phyloP scores from a whole-genome alignment of 2,329 filamentous ascomycete genomes.

The Fusarium mundagurra region DNA sequence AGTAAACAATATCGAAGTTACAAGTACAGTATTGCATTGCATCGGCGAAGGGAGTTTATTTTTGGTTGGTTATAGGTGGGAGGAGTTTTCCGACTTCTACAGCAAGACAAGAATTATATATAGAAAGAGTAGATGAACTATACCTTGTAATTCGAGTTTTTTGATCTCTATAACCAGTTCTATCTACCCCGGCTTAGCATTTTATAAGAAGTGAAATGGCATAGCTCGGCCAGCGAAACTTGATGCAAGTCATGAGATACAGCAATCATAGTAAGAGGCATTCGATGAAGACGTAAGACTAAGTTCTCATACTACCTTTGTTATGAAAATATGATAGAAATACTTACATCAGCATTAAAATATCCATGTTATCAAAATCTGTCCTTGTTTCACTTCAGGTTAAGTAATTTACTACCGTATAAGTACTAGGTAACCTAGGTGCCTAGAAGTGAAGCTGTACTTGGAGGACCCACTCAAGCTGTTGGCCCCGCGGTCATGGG shows the following conservation, averaged over 20 bases:
- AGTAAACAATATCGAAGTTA: slow-evolving; percentile 1
- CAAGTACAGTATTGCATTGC: slow-evolving; percentile 16
- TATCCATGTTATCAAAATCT: background rate
- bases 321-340: background rate
- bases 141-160: background rate
- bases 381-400: background rate
- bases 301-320: background rate
- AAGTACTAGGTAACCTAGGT: too few relatives aligned
- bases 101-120: background rate
- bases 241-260: background rate
- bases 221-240: too few relatives aligned
- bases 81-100: background rate
- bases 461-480: slow-evolving; percentile 5
- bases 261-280: background rate
- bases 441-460: background rate
- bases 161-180: background rate
- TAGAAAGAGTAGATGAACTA: background rate
- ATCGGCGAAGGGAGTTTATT: slow-evolving; percentile 25
- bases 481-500: slow-evolving; percentile 4
- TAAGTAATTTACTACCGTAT: background rate
- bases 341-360: background rate
- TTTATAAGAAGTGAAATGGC: background rate
- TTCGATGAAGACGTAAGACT: background rate
- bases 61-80: background rate
- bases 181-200: background rate